Evolutionary conservation across 805 yeast species (phyloP).

Genomic region (Groenewaldozyma salmanticensis): DNA sequence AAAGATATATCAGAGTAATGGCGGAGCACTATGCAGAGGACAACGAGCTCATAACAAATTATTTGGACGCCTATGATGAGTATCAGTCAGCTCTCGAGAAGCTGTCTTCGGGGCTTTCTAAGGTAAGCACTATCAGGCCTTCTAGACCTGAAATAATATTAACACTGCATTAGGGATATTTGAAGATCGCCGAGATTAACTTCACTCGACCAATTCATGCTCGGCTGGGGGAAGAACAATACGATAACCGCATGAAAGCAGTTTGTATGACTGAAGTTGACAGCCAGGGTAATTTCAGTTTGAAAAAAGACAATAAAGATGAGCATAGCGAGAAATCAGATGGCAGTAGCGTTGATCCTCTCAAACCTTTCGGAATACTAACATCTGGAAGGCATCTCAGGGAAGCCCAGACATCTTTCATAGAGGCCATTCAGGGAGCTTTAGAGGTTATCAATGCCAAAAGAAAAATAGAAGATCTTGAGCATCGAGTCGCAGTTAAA

Average conservation of each 20-base stretch:
- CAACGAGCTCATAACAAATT: too few relatives aligned
- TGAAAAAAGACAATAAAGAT: not conserved
- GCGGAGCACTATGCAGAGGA: too few relatives aligned
- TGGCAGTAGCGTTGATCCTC: constrained; percentile 24
- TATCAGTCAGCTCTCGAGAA: constrained; percentile 5
- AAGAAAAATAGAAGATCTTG: not conserved
- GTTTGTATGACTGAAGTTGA: constrained; percentile 6
- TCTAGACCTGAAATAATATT: too few relatives aligned
- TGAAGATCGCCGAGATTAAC: constrained; percentile 39
- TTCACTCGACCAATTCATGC: constrained; percentile 22
- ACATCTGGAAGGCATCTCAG: constrained; percentile 34
- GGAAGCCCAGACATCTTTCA: constrained; percentile 32
- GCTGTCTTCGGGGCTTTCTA: constrained; percentile 3
- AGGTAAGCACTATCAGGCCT: constrained; percentile 6
- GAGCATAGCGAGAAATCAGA: constrained; percentile 11
- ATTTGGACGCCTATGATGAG: constrained; percentile 11
- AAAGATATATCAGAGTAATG: too few relatives aligned
- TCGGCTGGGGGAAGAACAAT: constrained; percentile 34
- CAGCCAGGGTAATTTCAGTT: not conserved
- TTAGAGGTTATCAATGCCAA: not conserved
- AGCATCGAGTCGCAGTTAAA: not conserved
- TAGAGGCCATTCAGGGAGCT: not conserved
- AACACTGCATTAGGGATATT: constrained; percentile 31
- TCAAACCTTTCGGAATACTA: constrained; percentile 40
- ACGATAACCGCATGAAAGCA: constrained; percentile 31